Evolutionary conservation across 2,329 filamentous ascomycete genomes (phyloP), one percentile per base, ranked within the genome.

Genomic region (Fusarium sp.): DNA sequence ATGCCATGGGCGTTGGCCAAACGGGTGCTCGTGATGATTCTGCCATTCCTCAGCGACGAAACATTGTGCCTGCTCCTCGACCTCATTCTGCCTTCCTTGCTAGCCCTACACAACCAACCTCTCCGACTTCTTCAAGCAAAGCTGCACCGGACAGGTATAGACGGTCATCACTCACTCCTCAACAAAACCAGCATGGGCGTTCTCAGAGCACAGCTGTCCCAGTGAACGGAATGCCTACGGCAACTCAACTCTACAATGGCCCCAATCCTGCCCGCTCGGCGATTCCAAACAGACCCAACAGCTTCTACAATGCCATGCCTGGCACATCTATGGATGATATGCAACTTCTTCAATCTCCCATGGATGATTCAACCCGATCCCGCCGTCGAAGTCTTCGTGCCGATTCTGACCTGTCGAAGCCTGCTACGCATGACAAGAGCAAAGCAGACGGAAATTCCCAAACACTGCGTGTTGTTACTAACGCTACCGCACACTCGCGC

Each of bases 371-470:
- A 15, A 94, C 93, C 82, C 89, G 94, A 79, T 93, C 95, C 82
- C 89, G 95, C 77, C 90, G 95, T 79, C 91, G 95, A 75, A 98
- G 95, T 83, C 89, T 97, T 84, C 94, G 94, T 74, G 82, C 88
- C 68, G 87, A 89, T 30, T 72, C 72, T 32, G 78, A 82, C 30
- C 61, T 74, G 22, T 58, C 70, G 20, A 74, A 77, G 41, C 52
- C 72, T 30, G 55, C 42, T 24, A 44, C 65, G 24, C 73, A 77
- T 38, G 73, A 75, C 38, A 79, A 79, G 50, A 62, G 60, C 57
- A 77, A 78, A 30, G n/a, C 42, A 52, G 84, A 85, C 39, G 84
- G 82, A 72, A 82, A 85, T 34, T 79, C 80, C 59, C 87, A 85
- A 74, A 79, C 83, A 65, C 81, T 81, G 72, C 83, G 83, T 59